Base-by-base conservation (phyloP, 2,329 filamentous ascomycete species). In the Pseudogymnoascus sp. region DNA sequence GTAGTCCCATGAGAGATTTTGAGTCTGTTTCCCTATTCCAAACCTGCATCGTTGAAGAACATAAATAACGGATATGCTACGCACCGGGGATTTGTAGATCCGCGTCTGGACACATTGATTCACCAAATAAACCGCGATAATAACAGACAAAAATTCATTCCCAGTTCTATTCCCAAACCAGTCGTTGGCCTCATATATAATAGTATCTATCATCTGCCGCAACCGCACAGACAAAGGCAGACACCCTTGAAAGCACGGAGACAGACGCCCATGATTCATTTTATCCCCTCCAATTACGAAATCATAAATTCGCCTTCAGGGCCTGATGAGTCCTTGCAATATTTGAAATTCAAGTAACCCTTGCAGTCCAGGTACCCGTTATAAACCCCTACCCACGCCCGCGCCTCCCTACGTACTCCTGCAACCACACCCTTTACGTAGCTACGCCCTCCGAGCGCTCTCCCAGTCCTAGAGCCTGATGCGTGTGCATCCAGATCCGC, bases 171-270 rank as follows among this genome's bases (percentile, higher is more conserved):
- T 55, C 45, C 45, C 45, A 55, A 55, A 55, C 45, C 45, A 55
- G 45, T 55, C 45, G 45, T 55, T 55, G 45, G 45, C 45, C 45
- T 55, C 45, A 55, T 55, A 55, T 55, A 55, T 55, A 52, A 31
- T 52, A 33, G 25, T 55, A 55, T 55, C 45, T 55, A 55, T 55
- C 45, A 55, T 55, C 45, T 14, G 25, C 25, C 25, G n/a, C 11
- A 55, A 33, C 45, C n/a, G 25, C 45, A 31, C 45, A 55, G n/a
- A 55, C 45, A 55, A 31, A 18, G 45, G 45, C 23, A 12, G 12
- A 6, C 25, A 18, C 45, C 45, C 25, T 18, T 18, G 45, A 18
- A 31, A 2, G 45, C 5, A 33, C 45, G 18, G 25, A 18, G 25
- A 55, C 31, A 31, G 45, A 55, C 45, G 45, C 45, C 45, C 45